Conservation (phyloP, 148 eudicot genomes). For the Rhododendron henanense region DNA sequence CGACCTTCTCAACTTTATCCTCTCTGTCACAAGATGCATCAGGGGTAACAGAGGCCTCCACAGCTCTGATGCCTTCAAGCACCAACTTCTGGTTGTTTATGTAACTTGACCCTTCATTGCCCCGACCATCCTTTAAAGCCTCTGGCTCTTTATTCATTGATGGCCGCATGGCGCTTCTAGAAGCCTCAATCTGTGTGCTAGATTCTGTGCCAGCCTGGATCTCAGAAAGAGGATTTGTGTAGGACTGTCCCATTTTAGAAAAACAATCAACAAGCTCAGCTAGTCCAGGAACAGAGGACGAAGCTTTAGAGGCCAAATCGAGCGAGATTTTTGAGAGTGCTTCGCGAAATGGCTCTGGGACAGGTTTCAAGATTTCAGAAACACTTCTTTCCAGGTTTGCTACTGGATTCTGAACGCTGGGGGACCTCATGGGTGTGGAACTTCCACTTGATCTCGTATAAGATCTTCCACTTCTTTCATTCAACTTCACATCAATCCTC, state of each 20-base stretch:
- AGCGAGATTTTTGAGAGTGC: constrained; percentile 34
- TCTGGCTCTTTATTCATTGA: constrained; percentile 11
- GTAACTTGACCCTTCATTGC: constrained; percentile 8
- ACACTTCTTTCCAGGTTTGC: constrained; percentile 25
- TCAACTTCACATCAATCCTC: constrained; percentile 56
- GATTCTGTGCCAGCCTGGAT: constrained; percentile 12
- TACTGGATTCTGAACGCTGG: constrained; percentile 19
- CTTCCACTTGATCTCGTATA: constrained; percentile 32
- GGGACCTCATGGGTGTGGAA: constrained; percentile 38
- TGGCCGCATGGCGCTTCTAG: not conserved
- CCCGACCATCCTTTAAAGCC: constrained; percentile 19
- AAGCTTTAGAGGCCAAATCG: constrained; percentile 48
- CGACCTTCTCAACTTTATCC: not conserved
- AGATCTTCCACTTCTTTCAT: constrained; percentile 25
- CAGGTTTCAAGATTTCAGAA: constrained; percentile 40
- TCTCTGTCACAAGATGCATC: not conserved
- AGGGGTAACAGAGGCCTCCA: not conserved
- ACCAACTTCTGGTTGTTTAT: constrained; percentile 5
- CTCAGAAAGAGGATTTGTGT: constrained; percentile 27
- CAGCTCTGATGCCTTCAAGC: not conserved
- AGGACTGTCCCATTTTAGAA: constrained; percentile 33
- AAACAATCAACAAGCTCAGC: constrained; percentile 41
- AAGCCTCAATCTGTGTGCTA: constrained; percentile 2
- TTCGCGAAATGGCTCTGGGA: constrained; percentile 53
- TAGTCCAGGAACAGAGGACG: constrained; percentile 39